A percentile compares a stretch with the other conserved stretches of the same genome.
These are phyloP conservation scores for Aurantiochytrium sp. DNA, from an alignment of 108 stramenopile genomes.

Conservation along the genomic window DNA sequence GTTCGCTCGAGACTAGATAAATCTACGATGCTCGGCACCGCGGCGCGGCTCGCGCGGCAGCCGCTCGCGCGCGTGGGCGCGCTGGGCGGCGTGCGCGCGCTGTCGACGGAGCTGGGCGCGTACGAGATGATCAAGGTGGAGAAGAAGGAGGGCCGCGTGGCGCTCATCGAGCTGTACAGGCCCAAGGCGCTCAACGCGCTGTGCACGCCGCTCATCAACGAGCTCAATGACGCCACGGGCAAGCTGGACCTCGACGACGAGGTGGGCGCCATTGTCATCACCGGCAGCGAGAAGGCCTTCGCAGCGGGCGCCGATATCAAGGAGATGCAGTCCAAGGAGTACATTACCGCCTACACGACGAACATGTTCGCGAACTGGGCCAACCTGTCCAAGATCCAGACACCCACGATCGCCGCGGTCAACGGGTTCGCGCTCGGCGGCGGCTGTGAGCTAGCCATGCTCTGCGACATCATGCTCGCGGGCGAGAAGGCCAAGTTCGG, in stretches of 20 bases:
- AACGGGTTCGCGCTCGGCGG: slow-evolving; percentile 96
- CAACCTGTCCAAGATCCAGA: slow-evolving; percentile 65
- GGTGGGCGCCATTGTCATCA: slow-evolving; percentile 85
- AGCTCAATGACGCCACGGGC: slow-evolving; percentile 34
- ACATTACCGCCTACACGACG: slow-evolving; percentile 69
- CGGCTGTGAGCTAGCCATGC: slow-evolving; percentile 98
- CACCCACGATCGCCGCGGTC: slow-evolving; percentile 85
- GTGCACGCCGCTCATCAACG: slow-evolving; percentile 76
- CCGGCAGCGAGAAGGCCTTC: slow-evolving; percentile 86
- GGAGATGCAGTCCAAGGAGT: slow-evolving; percentile 76
- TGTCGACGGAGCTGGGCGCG: neutral
- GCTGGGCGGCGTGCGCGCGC: neutral
- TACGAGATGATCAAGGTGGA: slow-evolving; percentile 72
- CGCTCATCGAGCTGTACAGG: slow-evolving; percentile 82
- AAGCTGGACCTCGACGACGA: slow-evolving; percentile 63
- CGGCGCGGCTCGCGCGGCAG: too few relatives aligned
- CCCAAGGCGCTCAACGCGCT: slow-evolving; percentile 96
- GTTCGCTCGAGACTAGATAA: too few relatives aligned
- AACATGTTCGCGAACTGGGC: slow-evolving; percentile 93
- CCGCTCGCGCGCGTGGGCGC: neutral
- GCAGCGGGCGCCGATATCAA: slow-evolving; percentile 94
- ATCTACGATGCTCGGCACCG: too few relatives aligned
- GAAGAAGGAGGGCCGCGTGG: slow-evolving; percentile 61
- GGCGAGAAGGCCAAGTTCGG: slow-evolving; percentile 89
- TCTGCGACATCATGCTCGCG: slow-evolving; percentile 94